A percentile compares a stretch with the other conserved stretches of the same genome.
phyloP scores from a whole-genome alignment of 2,329 filamentous ascomycete species.

The Fusarium metavorans region DNA sequence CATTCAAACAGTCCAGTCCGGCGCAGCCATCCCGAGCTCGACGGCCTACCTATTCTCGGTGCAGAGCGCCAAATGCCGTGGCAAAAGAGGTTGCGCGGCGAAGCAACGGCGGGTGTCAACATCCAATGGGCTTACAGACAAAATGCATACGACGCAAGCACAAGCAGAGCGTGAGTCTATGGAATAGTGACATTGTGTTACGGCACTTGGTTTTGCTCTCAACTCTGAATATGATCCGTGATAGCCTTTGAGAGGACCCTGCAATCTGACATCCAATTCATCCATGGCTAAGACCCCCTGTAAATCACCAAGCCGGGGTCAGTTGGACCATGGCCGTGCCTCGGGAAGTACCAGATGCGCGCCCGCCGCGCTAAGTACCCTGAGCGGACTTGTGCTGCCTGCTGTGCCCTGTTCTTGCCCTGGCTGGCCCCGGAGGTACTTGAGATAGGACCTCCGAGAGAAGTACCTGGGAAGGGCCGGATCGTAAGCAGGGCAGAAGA shows the following conservation, averaged over 20 bases:
- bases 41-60: background rate
- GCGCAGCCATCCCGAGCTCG: slow-evolving; percentile 26
- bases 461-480: slow-evolving; percentile 10
- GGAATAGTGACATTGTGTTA: slow-evolving; percentile 4
- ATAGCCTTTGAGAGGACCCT: slow-evolving; percentile 23
- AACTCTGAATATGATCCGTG: slow-evolving; percentile 7
- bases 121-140: slow-evolving; percentile 18
- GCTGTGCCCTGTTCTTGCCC: slow-evolving; percentile 9
- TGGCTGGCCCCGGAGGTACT: slow-evolving; percentile 6
- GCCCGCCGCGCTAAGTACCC: slow-evolving; percentile 34
- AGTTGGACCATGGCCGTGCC: slow-evolving; percentile 26
- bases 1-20: slow-evolving; percentile 26
- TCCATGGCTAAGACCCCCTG: slow-evolving; percentile 12
- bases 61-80: slow-evolving; percentile 31
- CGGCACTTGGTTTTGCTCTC: slow-evolving; percentile 2
- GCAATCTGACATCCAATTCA: slow-evolving; percentile 29
- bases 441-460: slow-evolving; percentile 8
- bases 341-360: slow-evolving; percentile 28
- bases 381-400: slow-evolving; percentile 18
- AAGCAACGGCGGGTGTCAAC: slow-evolving; percentile 10
- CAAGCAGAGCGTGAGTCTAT: slow-evolving; percentile 11
- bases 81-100: slow-evolving; percentile 33
- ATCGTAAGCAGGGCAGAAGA: background rate
- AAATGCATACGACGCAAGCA: slow-evolving; percentile 10
- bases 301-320: slow-evolving; percentile 12